Evolutionary conservation across 2,329 filamentous ascomycete species (phyloP), one percentile per base, ranked within the genome.

Genomic region (Fusarium sambucinum): DNA sequence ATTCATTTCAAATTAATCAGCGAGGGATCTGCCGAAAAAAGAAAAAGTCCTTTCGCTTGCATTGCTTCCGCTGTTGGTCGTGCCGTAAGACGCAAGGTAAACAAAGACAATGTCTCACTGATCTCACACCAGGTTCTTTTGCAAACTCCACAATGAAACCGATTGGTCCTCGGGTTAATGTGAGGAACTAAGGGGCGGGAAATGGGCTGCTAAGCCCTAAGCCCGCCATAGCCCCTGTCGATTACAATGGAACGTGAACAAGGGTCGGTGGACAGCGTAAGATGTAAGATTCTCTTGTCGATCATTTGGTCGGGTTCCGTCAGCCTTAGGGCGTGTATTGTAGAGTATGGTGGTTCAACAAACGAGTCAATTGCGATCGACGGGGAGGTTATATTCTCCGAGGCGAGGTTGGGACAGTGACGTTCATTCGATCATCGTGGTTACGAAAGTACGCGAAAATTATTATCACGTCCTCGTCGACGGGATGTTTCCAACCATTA

Each of bases 1-100:
- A 54, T 54, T 54, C 40, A 37, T 46, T 45, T 46, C 5, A 13
- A 54, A 54, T 54, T 54, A 54, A 54, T 54, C 51, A 54, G 51
- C 51, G 40, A 45, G 23, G 17, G 4, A 29, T 46, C 40, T 54
- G n/a, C 51, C 40, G 51, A 54, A 37, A 54, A 37, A 46, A 45
- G 40, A 54, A 37, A 54, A 29, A 40, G 5, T 40, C 40, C 44
- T 37, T 54, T 54, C 30, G 51, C 23, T 45, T 54, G 30, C 40
- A 54, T 54, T 27, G 12, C 44, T 42, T 53, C 13, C 29, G 21
- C 51, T 54, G 40, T 45, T 32, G 30, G 30, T 16, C 14, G 30
- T 32, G 13, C 13, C 11, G 29, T 32, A 32, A 32, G 12, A 32
- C 30, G 30, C 30, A 54, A 14, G 51, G 30, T 23, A 44, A 37